These are phyloP conservation scores for Umbellularia californica DNA, from an alignment of 164 flowering plant species.

Conservation along the genomic window DNA sequence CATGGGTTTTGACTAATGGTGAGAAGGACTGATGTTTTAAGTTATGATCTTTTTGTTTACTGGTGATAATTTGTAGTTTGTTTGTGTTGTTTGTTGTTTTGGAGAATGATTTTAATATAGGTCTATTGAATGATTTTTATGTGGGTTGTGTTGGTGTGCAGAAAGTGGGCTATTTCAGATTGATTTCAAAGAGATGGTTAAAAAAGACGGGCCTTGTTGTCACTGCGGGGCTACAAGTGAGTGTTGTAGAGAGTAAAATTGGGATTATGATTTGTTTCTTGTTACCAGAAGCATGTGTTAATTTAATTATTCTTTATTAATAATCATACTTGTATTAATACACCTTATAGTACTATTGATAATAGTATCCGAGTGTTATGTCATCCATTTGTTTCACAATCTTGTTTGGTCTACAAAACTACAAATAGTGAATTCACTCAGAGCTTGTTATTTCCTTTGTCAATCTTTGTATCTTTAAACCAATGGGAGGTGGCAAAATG, in stretches of 20 bases:
- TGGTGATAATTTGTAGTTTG: no score
- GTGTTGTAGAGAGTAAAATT: not conserved
- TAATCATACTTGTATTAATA: no score
- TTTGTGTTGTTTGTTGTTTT: no score
- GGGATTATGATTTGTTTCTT: no score
- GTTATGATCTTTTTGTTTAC: no score
- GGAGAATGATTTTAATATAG: no score
- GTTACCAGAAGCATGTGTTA: no score
- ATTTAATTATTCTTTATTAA: no score
- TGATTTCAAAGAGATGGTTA: not conserved
- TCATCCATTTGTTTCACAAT: conserved; percentile 3
- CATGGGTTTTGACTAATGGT: not conserved
- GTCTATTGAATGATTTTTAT: no score
- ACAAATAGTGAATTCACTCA: not conserved
- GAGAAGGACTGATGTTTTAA: no score
- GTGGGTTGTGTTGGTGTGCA: not conserved
- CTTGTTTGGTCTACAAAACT: not conserved
- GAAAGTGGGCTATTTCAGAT: not conserved
- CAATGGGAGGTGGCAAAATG: conserved; percentile 1
- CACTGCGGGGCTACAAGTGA: conserved; percentile 4
- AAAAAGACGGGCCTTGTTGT: conserved; percentile 1
- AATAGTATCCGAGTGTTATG: not conserved
- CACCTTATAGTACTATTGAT: no score
- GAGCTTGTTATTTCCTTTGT: not conserved
- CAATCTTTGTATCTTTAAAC: not conserved